Base-by-base conservation (phyloP, 257 asterid species). In the Avicennia marina region DNA sequence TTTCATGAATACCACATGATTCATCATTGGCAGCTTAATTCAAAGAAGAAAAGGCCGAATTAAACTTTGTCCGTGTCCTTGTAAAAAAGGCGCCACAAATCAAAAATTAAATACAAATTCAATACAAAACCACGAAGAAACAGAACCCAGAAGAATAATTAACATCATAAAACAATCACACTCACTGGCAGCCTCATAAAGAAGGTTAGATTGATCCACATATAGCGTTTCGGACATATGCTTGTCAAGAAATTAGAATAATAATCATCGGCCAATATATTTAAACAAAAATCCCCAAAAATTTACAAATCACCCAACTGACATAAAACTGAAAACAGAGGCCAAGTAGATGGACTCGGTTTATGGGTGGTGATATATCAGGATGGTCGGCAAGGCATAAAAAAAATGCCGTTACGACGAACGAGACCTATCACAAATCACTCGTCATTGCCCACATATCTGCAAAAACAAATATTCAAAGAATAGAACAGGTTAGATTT, bases 351-450 rank as follows among this genome's bases (percentile, higher is more conserved):
- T 8, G 62, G 80, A 71, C 83, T 77, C 83, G 63, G 76, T 66
- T 73, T 56, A 71, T 70, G 80, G 83, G 77, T 69, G 77, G 74
- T 66, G 81, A 75, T 78, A 72, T 60, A 74, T 18, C 76, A 78
- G 79, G 47, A 73, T 76, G 71, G 78, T 79, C 82, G 78, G 75
- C 86, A 79, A 73, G 82, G 86, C 79, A 73, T 4, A 0, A 13
- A 5, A 16, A 29, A 5, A 29, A 60, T 57, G 77, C 82, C 83
- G 33, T 70, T 79, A 79, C 72, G 80, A 73, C 83, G 83, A 75
- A 79, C 86, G 82, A 79, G 86, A 79, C 86, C 83, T 50, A 70
- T 71, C 73, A 70, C 41, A n/a, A n/a, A 34, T 1, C 33, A 29
- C 2, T 79, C 82, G 1, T 79, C 86, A 75, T 53, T 6, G 82